Percentiles rank a stretch among this genome's conserved stretches.
phyloP scores from a whole-genome alignment of 805 yeast species.

The Komagataella kurtzmanii region DNA sequence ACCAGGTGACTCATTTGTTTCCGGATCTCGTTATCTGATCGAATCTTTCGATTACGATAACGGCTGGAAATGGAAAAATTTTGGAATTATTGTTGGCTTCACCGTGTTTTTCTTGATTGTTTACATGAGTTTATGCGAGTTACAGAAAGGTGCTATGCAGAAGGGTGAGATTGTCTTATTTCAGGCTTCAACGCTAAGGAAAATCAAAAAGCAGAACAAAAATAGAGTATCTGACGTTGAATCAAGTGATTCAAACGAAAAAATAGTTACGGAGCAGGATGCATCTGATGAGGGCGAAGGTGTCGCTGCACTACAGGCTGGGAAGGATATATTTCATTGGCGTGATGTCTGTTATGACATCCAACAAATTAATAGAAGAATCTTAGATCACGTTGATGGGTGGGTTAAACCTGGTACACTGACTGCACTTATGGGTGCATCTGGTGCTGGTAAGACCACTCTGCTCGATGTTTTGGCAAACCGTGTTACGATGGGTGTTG shows the following conservation, averaged over 20 bases:
- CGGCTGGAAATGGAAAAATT: constrained; percentile 67
- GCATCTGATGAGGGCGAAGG: constrained; percentile 14
- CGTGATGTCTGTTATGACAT: constrained; percentile 61
- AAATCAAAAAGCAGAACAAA: constrained; percentile 26
- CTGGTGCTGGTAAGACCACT: constrained; percentile 55
- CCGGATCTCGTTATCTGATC: constrained; percentile 45
- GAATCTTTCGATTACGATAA: constrained; percentile 35
- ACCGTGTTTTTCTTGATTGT: constrained; percentile 36
- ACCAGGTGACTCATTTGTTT: constrained; percentile 37
- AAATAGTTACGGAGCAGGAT: constrained; percentile 11
- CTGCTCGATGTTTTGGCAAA: constrained; percentile 38
- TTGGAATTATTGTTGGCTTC: constrained; percentile 53
- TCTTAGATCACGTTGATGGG: constrained; percentile 57
- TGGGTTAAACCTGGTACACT: constrained; percentile 78
- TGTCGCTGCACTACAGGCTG: constrained; percentile 15
- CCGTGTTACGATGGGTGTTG: constrained; percentile 40
- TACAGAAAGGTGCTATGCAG: constrained; percentile 47
- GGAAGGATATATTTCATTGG: constrained; percentile 61
- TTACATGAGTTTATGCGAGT: constrained; percentile 43
- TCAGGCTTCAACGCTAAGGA: constrained; percentile 32
- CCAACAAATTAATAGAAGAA: constrained; percentile 44
- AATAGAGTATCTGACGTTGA: constrained; percentile 7
- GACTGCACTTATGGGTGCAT: constrained; percentile 59
- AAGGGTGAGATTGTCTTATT: constrained; percentile 61
- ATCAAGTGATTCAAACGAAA: constrained; percentile 13